These are phyloP conservation scores for Byssoonygena ceratinophila DNA, from an alignment of 2,329 filamentous ascomycete species.

Conservation along the genomic window DNA sequence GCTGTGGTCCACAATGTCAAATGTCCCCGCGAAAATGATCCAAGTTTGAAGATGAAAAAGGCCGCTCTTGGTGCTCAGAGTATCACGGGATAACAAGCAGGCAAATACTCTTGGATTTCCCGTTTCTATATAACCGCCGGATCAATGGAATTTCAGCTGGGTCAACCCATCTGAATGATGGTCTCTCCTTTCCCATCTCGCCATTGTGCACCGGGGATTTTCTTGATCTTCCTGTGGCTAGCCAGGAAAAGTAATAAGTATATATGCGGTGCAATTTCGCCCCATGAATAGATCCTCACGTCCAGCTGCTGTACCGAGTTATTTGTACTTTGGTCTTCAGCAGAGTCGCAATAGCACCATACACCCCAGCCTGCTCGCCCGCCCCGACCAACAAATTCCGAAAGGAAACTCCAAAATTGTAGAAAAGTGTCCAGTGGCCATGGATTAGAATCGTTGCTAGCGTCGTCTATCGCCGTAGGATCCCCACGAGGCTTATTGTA, in stretches of 20 bases:
- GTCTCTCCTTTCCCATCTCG: conserved; percentile 50
- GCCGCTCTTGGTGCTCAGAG: too few species aligned
- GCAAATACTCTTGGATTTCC: background rate
- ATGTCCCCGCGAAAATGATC: too few species aligned
- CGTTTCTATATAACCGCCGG: background rate
- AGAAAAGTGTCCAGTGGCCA: conserved; percentile 30
- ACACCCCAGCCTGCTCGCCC: conserved; percentile 39
- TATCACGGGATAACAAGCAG: too few species aligned
- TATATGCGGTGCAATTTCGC: conserved; percentile 58
- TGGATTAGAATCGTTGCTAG: conserved; percentile 13
- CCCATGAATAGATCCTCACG: conserved; percentile 68
- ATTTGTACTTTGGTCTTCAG: background rate
- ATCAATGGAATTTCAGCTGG: background rate
- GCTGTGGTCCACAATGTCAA: too few species aligned
- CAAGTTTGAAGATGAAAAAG: too few species aligned
- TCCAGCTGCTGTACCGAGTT: conserved; percentile 24
- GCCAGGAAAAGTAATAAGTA: conserved; percentile 66
- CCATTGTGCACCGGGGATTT: conserved; percentile 53
- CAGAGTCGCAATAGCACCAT: conserved; percentile 30
- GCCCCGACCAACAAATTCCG: conserved; percentile 28
- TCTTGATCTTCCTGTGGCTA: conserved; percentile 50
- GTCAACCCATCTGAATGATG: conserved; percentile 40
- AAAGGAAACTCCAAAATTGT: conserved; percentile 36
- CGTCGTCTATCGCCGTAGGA: conserved; percentile 47
- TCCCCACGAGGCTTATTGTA: conserved; percentile 18